Evolutionary conservation across 1,139 yeast species (phyloP).

Genomic region (Kluyveromyces sp.): DNA sequence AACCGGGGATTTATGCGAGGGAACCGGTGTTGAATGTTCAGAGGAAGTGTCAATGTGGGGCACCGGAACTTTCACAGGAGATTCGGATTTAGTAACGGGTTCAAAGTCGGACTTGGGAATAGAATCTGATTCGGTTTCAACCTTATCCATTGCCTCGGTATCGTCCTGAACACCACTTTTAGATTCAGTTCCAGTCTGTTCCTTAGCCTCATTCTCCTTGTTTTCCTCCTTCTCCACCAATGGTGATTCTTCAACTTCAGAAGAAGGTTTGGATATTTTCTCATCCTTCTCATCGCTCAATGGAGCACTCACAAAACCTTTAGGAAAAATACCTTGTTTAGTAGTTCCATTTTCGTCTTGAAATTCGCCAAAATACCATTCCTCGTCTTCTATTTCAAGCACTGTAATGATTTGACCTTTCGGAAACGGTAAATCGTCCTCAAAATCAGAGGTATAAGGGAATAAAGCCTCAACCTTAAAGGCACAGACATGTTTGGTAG

Average conservation of each 20-base stretch:
- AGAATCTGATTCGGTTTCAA: too few species aligned
- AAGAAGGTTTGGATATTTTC: not conserved
- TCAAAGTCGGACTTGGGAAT: too few species aligned
- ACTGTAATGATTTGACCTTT: slow-evolving; percentile 68
- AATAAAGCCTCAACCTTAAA: slow-evolving; percentile 64
- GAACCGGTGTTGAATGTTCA: not conserved
- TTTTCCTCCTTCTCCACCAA: not conserved
- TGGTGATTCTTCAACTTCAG: not conserved
- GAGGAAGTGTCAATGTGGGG: not conserved
- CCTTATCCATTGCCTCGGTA: too few species aligned
- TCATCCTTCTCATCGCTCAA: not conserved
- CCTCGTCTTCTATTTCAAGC: slow-evolving; percentile 73
- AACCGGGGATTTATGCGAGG: not conserved
- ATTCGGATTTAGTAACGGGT: not conserved
- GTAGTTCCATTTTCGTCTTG: slow-evolving; percentile 34
- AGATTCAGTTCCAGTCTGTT: not conserved
- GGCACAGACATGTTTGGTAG: slow-evolving; percentile 27
- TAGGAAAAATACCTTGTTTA: slow-evolving; percentile 77
- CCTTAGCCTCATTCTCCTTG: not conserved
- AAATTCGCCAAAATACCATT: slow-evolving; percentile 77
- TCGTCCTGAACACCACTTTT: too few species aligned
- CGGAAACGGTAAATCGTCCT: slow-evolving; percentile 71
- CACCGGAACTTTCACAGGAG: not conserved
- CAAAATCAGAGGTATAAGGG: slow-evolving; percentile 69
- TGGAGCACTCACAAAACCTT: slow-evolving; percentile 51